Evolutionary conservation across 768 basidiomycete genomes (phyloP).

Genomic region (Amanita subjunquillea): DNA sequence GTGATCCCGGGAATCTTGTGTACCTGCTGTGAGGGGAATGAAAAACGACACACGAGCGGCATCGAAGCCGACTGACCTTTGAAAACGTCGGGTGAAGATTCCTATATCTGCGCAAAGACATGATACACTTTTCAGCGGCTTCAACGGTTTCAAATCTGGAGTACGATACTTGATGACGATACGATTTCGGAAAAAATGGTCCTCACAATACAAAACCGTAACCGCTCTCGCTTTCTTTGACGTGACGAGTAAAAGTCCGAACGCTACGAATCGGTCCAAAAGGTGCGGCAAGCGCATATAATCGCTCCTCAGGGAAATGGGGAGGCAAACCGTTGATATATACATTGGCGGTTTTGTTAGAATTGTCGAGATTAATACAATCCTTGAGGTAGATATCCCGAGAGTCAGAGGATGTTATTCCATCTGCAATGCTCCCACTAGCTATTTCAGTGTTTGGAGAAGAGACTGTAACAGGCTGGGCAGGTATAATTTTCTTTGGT

Average conservation of each 20-base stretch:
- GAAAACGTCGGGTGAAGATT: constrained; percentile 84
- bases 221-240: constrained; percentile 61
- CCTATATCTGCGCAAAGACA: constrained; percentile 54
- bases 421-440: constrained; percentile 4
- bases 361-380: constrained; percentile 7
- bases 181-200: neutral
- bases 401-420: neutral
- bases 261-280: constrained; percentile 72
- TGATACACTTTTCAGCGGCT: constrained; percentile 67
- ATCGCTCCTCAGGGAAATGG: constrained; percentile 71
- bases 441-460: neutral
- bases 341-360: constrained; percentile 59
- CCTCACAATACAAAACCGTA: constrained; percentile 75
- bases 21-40: constrained; percentile 29
- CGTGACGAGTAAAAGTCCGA: constrained; percentile 75
- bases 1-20: constrained; percentile 77
- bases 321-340: constrained; percentile 86
- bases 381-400: constrained; percentile 1
- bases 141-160: constrained; percentile 57
- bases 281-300: constrained; percentile 60
- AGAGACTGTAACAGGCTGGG: constrained; percentile 4
- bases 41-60: constrained; percentile 2
- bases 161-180: constrained; percentile 1
- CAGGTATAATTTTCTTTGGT: constrained; percentile 7
- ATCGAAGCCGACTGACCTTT: constrained; percentile 37